A percentile compares a stretch with the other conserved stretches of the same genome.
Evolutionary conservation across 2,329 filamentous ascomycete species (phyloP).

Genomic region (Calonectria pseudoreteaudii): DNA sequence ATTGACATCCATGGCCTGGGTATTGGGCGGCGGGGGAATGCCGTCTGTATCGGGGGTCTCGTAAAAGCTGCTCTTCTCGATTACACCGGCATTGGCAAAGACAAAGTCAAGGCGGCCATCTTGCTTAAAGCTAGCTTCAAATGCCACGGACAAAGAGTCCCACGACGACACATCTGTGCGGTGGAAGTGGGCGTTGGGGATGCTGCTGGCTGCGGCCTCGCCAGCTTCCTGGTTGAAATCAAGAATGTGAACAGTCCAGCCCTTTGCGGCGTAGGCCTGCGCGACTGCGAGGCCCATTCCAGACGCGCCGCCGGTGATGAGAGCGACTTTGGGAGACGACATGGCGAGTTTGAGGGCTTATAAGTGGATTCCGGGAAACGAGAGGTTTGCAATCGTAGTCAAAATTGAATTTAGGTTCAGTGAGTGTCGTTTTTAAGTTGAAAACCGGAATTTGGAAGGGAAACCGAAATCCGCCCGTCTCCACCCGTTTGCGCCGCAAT

Average conservation of each 20-base stretch:
- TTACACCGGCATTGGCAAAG: constrained; percentile 60
- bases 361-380: background rate
- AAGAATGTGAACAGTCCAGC: constrained; percentile 34
- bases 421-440: background rate
- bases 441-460: background rate
- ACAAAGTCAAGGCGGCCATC: constrained; percentile 57
- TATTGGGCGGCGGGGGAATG: background rate
- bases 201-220: background rate
- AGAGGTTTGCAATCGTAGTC: background rate
- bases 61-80: constrained; percentile 55
- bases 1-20: constrained; percentile 44
- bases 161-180: constrained; percentile 16
- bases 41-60: constrained; percentile 20
- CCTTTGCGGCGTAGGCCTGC: constrained; percentile 20
- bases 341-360: background rate
- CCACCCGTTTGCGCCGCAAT: background rate
- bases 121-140: constrained; percentile 51
- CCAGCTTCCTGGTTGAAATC: constrained; percentile 36
- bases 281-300: constrained; percentile 41
- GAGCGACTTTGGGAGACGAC: constrained; percentile 26
- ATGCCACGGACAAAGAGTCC: constrained; percentile 39
- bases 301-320: constrained; percentile 34
- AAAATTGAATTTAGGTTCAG: no score
- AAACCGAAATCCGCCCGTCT: background rate
- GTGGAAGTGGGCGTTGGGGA: background rate